Conservation (phyloP, 768 basidiomycete genomes). For the Phallus indusiatus region DNA sequence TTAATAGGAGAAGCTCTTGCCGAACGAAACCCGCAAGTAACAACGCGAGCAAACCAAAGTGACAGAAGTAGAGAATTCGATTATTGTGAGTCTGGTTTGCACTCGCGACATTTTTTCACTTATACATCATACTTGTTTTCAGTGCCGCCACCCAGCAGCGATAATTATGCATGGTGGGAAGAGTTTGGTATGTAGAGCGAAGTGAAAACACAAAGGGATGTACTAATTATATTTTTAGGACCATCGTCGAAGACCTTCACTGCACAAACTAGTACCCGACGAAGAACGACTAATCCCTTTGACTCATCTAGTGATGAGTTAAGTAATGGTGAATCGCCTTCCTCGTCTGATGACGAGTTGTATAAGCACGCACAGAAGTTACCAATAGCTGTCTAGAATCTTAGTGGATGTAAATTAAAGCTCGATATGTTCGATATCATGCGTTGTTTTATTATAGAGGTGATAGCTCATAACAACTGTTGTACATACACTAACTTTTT, state of each 20-base stretch:
- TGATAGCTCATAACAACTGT: no score
- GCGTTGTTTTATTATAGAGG: no score
- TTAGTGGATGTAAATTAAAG: no score
- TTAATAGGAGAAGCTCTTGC: constrained; percentile 52
- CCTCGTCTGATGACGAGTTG: constrained; percentile 79
- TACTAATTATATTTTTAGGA: constrained; percentile 32
- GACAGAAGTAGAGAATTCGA: constrained; percentile 20
- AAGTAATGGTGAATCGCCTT: constrained; percentile 54
- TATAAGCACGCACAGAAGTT: constrained; percentile 66
- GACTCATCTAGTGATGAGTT: constrained; percentile 60
- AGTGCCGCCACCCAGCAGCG: constrained; percentile 85
- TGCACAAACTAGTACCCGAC: constrained; percentile 25
- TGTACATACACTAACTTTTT: constrained; percentile 10
- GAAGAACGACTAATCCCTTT: constrained; percentile 51
- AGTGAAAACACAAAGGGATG: no score
- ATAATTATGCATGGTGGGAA: constrained; percentile 74
- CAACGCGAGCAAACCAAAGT: constrained; percentile 49
- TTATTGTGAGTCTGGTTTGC: no score
- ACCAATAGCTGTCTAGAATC: constrained; percentile 45
- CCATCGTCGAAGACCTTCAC: constrained; percentile 40
- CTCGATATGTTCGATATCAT: neutral
- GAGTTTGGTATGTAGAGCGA: constrained; percentile 42
- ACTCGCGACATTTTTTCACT: constrained; percentile 1
- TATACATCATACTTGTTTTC: neutral
- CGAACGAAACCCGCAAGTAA: constrained; percentile 61